These are phyloP conservation scores for Gossypium longicalyx DNA, from an alignment of 345 rosid species.

Conservation along the genomic window DNA sequence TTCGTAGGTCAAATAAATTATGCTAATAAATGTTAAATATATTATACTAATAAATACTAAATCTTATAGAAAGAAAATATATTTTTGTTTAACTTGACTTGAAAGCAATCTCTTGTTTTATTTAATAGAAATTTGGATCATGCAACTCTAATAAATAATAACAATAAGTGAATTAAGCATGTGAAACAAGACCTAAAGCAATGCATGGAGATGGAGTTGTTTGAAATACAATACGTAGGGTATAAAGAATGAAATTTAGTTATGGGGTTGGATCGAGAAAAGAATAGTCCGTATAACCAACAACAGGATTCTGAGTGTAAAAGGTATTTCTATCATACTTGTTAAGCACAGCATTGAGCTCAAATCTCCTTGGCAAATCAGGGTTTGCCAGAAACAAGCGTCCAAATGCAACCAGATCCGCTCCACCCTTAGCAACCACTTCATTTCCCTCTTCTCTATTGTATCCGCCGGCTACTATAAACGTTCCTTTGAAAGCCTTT, in stretches of 20 bases:
- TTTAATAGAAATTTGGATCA: too few species aligned
- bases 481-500: constrained; percentile 33
- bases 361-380: constrained; percentile 15
- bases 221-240: too few species aligned
- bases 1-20: too few species aligned
- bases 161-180: too few species aligned
- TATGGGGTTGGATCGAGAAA: constrained; percentile 26
- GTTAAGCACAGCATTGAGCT: constrained; percentile 9
- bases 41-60: too few species aligned
- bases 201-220: too few species aligned
- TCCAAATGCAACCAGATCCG: constrained; percentile 29
- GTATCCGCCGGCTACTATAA: constrained; percentile 40
- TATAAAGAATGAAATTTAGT: not conserved
- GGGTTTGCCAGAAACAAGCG: constrained; percentile 15
- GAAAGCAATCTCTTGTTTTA: too few species aligned
- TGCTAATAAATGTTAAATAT: too few species aligned
- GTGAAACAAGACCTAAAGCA: too few species aligned
- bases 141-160: too few species aligned
- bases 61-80: too few species aligned
- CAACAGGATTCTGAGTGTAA: constrained; percentile 35
- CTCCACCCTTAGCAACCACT: constrained; percentile 24
- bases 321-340: constrained; percentile 15
- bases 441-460: constrained; percentile 29
- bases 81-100: too few species aligned
- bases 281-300: constrained; percentile 75